Evolutionary conservation across 345 rosid genomes (phyloP), one percentile per base, ranked within the genome.

Genomic region (Rhizophora mangle): DNA sequence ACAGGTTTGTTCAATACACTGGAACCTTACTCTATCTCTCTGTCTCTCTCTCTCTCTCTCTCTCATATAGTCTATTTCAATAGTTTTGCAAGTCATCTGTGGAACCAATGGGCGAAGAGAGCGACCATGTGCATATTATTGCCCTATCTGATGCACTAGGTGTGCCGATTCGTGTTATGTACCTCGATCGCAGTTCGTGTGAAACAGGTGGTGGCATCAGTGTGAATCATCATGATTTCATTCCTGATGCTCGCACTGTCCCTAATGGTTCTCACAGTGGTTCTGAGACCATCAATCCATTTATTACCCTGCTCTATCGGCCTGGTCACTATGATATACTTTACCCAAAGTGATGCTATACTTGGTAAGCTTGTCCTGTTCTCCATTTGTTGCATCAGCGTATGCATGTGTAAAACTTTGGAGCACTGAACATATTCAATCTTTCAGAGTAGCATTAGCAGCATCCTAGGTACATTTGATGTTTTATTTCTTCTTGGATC

Each of bases 21-120:
- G 24, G 46, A 52, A 15, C 22, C 34, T 16, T 15, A 10, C 57
- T 68, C 36, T 21, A 6, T 27, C 61, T 32, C 34, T 27, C 52
- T 62, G 60, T 62, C 54, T 74, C 51, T 37, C 24, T 16, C 69
- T 68, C 67, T 21, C 19, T 13, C 69, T 71, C 67, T 57, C 47
- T 18, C 15, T 26, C 31, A 29, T 67, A 9, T 55, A 58, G 11
- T 65, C 52, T 74, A 69, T 69, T 73, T 51, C 79, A 72, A 34
- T 82, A 96, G 99, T 96, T 94, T 73, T 92, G 99, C 98, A 96
- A 92, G 85, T 83, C 98, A 27, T 85, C 99, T 0, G 98, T 96
- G 72, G 99, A 96, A 82, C 99, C 99, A 8, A 96, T 96, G 99
- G 98, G 99, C 59, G 99, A 96, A 82, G 98, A 92, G 84, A 96